phyloP scores from a whole-genome alignment of 257 asterid genomes.

The Gentiana dahurica region DNA sequence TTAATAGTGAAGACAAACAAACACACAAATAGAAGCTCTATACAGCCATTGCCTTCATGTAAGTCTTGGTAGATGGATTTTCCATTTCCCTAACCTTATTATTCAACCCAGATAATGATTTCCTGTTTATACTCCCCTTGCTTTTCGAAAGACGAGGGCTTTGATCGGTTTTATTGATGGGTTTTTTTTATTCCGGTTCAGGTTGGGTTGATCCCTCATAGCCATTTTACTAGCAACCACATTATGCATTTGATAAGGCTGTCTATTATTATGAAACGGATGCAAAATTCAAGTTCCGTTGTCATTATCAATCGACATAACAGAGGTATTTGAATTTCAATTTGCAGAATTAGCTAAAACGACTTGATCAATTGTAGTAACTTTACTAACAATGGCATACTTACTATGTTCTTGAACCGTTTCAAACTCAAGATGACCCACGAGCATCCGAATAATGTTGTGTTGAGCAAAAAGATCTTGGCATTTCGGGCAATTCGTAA shows the following conservation, averaged over 20 bases:
- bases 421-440: slow-evolving; percentile 30
- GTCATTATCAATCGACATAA: slow-evolving; percentile 23
- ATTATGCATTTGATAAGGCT: slow-evolving; percentile 38
- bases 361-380: slow-evolving; percentile 22
- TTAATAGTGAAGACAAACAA: too few relatives aligned
- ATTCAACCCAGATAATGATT: too few relatives aligned
- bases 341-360: slow-evolving; percentile 18
- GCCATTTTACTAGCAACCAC: slow-evolving; percentile 53
- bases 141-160: too few relatives aligned
- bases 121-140: too few relatives aligned
- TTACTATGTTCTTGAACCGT: slow-evolving; percentile 30
- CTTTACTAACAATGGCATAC: slow-evolving; percentile 26
- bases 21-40: too few relatives aligned
- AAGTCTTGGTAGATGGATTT: too few relatives aligned
- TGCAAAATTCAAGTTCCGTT: slow-evolving; percentile 26
- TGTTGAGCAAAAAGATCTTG: slow-evolving; percentile 37
- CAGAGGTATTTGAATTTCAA: slow-evolving; percentile 1
- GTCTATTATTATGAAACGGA: slow-evolving; percentile 30
- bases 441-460: slow-evolving; percentile 29
- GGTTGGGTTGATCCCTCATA: slow-evolving; percentile 17
- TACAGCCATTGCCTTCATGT: too few relatives aligned
- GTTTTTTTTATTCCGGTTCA: not conserved
- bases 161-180: too few relatives aligned
- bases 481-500: slow-evolving; percentile 22
- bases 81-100: too few relatives aligned